Evolutionary conservation across 345 rosid species (phyloP), one percentile per base, ranked within the genome.

Genomic region (Populus nigra): DNA sequence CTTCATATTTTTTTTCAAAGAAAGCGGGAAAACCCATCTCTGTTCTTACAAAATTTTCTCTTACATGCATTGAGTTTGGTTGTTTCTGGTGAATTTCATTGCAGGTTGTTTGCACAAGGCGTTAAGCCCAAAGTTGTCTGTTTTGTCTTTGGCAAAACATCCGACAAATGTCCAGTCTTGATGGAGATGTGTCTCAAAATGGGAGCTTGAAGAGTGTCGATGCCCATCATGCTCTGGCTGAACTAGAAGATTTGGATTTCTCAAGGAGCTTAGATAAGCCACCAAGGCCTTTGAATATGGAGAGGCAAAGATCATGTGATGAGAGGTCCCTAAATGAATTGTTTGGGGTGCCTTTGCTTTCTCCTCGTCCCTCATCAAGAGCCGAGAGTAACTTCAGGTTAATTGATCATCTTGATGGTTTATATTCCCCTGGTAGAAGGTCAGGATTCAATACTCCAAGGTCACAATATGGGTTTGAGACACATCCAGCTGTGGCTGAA

Each of bases 281-380:
- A 55, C 93, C 98, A 65, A 90, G 91, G 85, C 79, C 86, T 31
- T 73, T 95, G 87, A 92, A 85, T 77, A 83, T 93, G 22, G 97
- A 96, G 10, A 88, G 98, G 81, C 89, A 90, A 77, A 84, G 88
- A 72, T 96, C 98, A 13, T 90, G 78, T 36, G 98, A 91, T 22
- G 97, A 90, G 76, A 80, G 89, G 83, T 87, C 90, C 17, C 81
- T 90, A 1, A 83, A 55, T 68, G 97, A 93, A 31, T 76, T 90
- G 68, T 36, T 50, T 38, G 89, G 86, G 17, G 11, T 84, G 31
- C 85, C 94, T 22, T 11, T 83, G n/a, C 89, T 93, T 27, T 91
- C 92, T 4, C 85, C 80, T 25, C 65, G 71, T 43, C 31, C 20
- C 15, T 33, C 79, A 18, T 23, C 73, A 11, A 66, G 72, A 65